Conservation (phyloP, 768 basidiomycete species). For the Gyrodon lividus region DNA sequence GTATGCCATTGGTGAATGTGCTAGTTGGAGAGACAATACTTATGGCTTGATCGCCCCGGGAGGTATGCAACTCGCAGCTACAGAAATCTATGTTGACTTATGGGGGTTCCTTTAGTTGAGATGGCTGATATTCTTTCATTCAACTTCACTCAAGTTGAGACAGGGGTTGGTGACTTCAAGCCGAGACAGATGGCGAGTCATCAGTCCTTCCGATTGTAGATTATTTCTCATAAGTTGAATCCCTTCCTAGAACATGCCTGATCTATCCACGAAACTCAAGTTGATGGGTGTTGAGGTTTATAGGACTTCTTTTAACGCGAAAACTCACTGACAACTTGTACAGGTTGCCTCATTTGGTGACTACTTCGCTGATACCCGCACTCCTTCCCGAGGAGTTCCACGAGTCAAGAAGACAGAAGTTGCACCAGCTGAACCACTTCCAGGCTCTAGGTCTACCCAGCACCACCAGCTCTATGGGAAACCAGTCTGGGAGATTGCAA, state of each 20-base stretch:
- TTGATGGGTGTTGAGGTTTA: constrained; percentile 57
- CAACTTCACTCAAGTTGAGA: constrained; percentile 61
- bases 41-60: constrained; percentile 79
- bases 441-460: not conserved
- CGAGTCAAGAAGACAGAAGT: constrained; percentile 2
- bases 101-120: constrained; percentile 40
- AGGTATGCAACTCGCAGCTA: constrained; percentile 26
- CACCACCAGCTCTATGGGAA: not conserved
- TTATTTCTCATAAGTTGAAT: not conserved
- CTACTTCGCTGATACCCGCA: constrained; percentile 60
- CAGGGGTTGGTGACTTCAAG: constrained; percentile 38
- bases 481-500: constrained; percentile 14
- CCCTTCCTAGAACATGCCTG: constrained; percentile 48
- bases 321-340: not conserved
- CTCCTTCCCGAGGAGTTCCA: constrained; percentile 10
- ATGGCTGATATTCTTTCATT: constrained; percentile 77
- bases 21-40: constrained; percentile 62
- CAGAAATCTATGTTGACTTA: not conserved
- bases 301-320: not conserved
- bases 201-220: not conserved
- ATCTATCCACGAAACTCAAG: constrained; percentile 65
- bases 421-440: not conserved
- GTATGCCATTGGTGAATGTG: constrained; percentile 78
- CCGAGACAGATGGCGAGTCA: constrained; percentile 42
- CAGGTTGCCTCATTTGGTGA: constrained; percentile 71